These are phyloP conservation scores for Trypanosoma conorhini DNA, from an alignment of 208 protist species.

Conservation along the genomic window DNA sequence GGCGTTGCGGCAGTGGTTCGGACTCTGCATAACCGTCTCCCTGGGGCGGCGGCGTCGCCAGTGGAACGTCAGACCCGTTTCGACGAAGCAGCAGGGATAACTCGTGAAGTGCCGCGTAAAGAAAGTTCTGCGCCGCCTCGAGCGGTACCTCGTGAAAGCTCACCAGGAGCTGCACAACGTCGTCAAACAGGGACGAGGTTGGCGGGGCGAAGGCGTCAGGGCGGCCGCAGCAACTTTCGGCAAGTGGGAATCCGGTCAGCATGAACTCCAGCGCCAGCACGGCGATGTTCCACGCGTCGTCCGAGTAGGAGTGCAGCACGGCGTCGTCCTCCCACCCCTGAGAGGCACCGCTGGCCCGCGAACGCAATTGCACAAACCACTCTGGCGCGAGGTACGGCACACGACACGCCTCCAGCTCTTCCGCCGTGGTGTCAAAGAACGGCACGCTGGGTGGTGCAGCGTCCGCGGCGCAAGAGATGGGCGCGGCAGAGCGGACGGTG, in stretches of 20 bases:
- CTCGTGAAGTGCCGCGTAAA: slow-evolving; percentile 71
- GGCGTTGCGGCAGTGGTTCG: slow-evolving; percentile 28
- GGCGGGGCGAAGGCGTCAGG: slow-evolving; percentile 4
- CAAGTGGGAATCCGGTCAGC: slow-evolving; percentile 46
- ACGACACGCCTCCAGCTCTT: slow-evolving; percentile 32
- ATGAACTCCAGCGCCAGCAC: slow-evolving; percentile 68
- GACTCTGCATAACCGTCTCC: background rate
- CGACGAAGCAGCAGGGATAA: slow-evolving; percentile 13
- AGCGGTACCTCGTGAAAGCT: slow-evolving; percentile 27
- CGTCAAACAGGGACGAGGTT: slow-evolving; percentile 50
- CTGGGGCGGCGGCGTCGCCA: background rate
- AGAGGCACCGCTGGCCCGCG: background rate
- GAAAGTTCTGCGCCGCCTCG: slow-evolving; percentile 61
- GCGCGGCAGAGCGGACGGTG: background rate
- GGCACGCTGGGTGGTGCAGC: slow-evolving; percentile 15
- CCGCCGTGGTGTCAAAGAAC: slow-evolving; percentile 55
- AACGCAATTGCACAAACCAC: slow-evolving; percentile 32
- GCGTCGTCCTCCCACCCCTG: background rate
- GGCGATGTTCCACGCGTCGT: slow-evolving; percentile 80
- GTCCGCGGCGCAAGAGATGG: background rate
- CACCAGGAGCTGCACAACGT: slow-evolving; percentile 37
- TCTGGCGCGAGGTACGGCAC: slow-evolving; percentile 79
- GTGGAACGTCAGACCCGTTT: background rate
- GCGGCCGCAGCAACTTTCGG: slow-evolving; percentile 25
- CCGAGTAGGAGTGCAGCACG: slow-evolving; percentile 52